A percentile compares a stretch with the other conserved stretches of the same genome.
phyloP scores from a whole-genome alignment of 768 basidiomycete species.

The Tulasnella calospora region DNA sequence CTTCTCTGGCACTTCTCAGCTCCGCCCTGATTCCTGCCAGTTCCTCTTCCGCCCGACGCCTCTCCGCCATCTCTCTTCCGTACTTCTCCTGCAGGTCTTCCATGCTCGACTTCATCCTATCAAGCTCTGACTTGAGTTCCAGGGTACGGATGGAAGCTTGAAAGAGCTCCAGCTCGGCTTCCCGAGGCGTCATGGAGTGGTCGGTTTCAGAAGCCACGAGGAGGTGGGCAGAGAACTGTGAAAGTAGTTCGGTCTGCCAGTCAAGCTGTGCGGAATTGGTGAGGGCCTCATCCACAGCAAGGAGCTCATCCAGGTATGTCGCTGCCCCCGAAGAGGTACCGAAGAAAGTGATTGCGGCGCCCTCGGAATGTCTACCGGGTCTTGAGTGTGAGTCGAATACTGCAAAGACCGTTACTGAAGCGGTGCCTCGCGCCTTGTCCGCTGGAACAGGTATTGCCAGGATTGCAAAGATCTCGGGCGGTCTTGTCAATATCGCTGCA shows the following conservation, averaged over 20 bases:
- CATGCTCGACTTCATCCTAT: conserved; percentile 37
- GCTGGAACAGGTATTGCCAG: conserved; percentile 37
- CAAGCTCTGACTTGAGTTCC: conserved; percentile 41
- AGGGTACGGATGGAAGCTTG: conserved; percentile 51
- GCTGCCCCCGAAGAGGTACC: conserved; percentile 10
- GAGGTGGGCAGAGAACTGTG: conserved; percentile 56
- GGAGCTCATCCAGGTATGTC: conserved; percentile 23
- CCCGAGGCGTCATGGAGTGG: not conserved
- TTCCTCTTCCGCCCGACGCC: not conserved
- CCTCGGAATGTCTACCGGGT: conserved; percentile 50
- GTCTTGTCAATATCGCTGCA: conserved; percentile 58
- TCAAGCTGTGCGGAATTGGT: conserved; percentile 36
- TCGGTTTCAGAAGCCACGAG: conserved; percentile 37
- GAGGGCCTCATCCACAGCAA: conserved; percentile 23
- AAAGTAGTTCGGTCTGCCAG: conserved; percentile 63
- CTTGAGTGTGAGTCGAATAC: conserved; percentile 68
- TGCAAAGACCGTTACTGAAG: conserved; percentile 42
- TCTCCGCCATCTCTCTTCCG: not conserved
- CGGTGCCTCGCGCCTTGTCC: not conserved
- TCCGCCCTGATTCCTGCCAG: not conserved
- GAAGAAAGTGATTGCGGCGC: conserved; percentile 55
- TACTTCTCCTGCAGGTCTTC: not conserved
- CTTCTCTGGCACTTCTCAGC: not conserved
- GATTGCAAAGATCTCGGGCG: conserved; percentile 63
- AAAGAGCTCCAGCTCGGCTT: conserved; percentile 34